Evolutionary conservation across 106 monocot genomes (phyloP), one percentile per base, ranked within the genome.

Genomic region (Apostasia shenzhenica): DNA sequence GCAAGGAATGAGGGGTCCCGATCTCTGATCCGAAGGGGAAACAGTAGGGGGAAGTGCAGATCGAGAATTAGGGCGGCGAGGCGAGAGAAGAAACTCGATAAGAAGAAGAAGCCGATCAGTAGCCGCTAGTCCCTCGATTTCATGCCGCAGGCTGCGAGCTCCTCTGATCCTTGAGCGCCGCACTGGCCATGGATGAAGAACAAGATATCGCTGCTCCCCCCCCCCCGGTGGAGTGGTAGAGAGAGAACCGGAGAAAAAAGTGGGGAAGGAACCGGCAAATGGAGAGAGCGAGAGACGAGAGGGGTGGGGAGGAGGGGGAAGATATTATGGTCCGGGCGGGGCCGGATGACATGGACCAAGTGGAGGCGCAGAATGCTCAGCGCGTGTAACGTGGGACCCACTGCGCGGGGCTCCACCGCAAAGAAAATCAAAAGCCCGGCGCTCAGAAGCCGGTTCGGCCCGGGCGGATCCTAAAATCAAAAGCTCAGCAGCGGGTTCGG

Each of bases 281-380:
- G 49, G 38, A 8, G 65, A 43, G 14, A 61, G 61, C 46, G 37
- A 38, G 45, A 40, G 14, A 13, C 42, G 67, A 46, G 51, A 5
- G 9, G 45, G 49, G 63, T 8, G 60, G 41, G 71, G 13, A 50
- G 52, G 54, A 60, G 41, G 43, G 67, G 52, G 75, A 44, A 64
- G 53, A 64, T 41, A 6, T 64, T 74, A 73, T 51, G 12, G 9
- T 9, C 44, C 6, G 39, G 14, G 41, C 11, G 14, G 46, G 41
- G 4, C 44, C 3, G 6, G 55, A 5, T 83, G 83, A 87, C 83
- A 77, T 87, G 86, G 86, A 67, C 41, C 39, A 75, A 77, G 55
- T 83, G 74, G 86, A 60, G 86, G 86, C 73, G 77, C 40, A 57
- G 44, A 71, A 41, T 11, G 78, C 12, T 47, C 63, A 14, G 45